phyloP scores from a whole-genome alignment of 345 rosid genomes.

The Linum lewisii region DNA sequence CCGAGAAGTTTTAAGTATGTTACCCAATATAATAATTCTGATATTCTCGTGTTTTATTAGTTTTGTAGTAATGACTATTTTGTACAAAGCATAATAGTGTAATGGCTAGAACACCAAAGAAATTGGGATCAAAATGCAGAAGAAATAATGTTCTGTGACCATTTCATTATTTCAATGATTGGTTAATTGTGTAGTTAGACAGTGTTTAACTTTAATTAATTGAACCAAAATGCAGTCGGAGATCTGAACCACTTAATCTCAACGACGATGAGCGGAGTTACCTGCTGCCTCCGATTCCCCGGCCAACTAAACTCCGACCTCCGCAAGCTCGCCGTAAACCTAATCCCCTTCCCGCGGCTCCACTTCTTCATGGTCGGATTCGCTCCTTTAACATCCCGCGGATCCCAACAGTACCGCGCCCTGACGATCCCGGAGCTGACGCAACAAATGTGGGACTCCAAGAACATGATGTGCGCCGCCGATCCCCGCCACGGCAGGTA shows the following conservation, averaged over 20 bases:
- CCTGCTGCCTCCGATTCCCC: background rate
- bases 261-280: background rate
- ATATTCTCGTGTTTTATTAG: no score
- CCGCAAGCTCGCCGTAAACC: background rate
- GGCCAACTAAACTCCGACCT: background rate
- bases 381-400: background rate
- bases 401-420: background rate
- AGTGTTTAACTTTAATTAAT: no score
- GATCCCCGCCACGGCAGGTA: background rate
- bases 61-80: no score
- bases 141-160: no score
- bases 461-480: background rate
- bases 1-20: no score
- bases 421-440: conserved; percentile 1
- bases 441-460: background rate
- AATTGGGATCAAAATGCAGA: no score
- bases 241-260: background rate
- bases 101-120: no score
- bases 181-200: no score
- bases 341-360: background rate
- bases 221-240: background rate
- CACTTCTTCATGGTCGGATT: background rate
- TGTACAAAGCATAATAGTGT: no score
- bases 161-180: no score
- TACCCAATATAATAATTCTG: no score